Evolutionary conservation across 2,329 filamentous ascomycete genomes (phyloP), one percentile per base, ranked within the genome.

Genomic region (Didymosphaeria variabile): DNA sequence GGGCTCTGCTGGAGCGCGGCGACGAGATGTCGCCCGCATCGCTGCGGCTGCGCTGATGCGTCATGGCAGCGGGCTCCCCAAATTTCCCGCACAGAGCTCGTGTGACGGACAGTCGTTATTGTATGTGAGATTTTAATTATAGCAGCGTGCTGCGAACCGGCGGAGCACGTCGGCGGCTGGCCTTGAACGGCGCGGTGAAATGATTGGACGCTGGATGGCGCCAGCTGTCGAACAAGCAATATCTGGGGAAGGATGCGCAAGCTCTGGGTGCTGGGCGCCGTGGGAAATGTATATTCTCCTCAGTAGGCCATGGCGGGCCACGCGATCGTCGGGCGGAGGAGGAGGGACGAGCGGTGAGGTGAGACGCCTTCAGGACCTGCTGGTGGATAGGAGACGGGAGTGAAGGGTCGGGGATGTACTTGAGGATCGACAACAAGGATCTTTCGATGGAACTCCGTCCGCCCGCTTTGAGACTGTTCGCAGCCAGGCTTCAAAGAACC

Each of bases 1-100:
- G 63, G 21, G 75, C 73, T 60, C 74, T 73, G 66, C 76, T 78
- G 21, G 74, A 77, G 68, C 76, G 77, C 59, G 76, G 68, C 46
- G 77, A 79, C 54, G 67, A 63, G 59, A 76, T 65, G 54, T 72
- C 56, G 40, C 69, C 74, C 47, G 72, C 68, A 21, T 77, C 76
- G 26, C 75, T 77, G 51, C 71, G 64, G n/a, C 74, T 70, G 54
- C 72, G 73, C 32, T 75, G 70, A 68, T 77, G 73, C 75, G 77
- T 77, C 31, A 12, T 55, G 38, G 38, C 29, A 19, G 40, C 17
- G 17, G 13, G 38, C n/a, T 45, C 40, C 40, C 26, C 40, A 36
- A n/a, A 23, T 19, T 8, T 10, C 40, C 8, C 42, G 26, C 40
- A 23, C 19, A 23, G 23, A 3, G 26, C 23, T 23, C 17, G 51